Percentiles rank a stretch among this genome's conserved stretches.
Conservation (phyloP, 106 monocot species). For the Ottelia alismoides region DNA sequence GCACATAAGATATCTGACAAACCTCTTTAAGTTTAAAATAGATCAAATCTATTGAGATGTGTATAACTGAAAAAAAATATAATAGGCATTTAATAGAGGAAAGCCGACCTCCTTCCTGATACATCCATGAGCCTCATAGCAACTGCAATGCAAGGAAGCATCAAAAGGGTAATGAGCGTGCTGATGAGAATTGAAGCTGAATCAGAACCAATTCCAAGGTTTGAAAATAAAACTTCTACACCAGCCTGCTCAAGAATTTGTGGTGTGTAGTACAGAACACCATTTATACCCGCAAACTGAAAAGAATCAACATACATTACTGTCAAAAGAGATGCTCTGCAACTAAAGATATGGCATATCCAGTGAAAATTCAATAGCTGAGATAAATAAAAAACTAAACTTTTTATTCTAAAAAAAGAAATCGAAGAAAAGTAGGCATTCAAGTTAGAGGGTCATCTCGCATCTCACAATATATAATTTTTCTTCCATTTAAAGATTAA, state of each 20-base stretch:
- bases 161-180: slow-evolving; percentile 16
- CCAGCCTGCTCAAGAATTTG: slow-evolving; percentile 27
- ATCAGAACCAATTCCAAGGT: slow-evolving; percentile 18
- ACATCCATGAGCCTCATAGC: slow-evolving; percentile 29
- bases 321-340: no score
- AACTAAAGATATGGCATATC: no score
- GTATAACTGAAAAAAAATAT: neutral
- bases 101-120: slow-evolving; percentile 15
- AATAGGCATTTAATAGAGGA: neutral
- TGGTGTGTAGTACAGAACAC: slow-evolving; percentile 23
- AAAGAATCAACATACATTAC: neutral
- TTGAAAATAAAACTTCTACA: slow-evolving; percentile 17
- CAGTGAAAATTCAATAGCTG: no score
- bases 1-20: no score
- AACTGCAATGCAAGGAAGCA: slow-evolving; percentile 22
- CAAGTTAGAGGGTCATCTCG: no score
- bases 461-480: no score
- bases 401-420: no score
- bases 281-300: slow-evolving; percentile 26
- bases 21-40: no score
- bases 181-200: slow-evolving; percentile 19
- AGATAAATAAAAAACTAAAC: no score
- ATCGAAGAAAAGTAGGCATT: no score
- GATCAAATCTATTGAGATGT: no score
- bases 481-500: no score